These are phyloP conservation scores for Andalucia godoyi DNA, from an alignment of 78 protist genomes.

Conservation along the genomic window DNA sequence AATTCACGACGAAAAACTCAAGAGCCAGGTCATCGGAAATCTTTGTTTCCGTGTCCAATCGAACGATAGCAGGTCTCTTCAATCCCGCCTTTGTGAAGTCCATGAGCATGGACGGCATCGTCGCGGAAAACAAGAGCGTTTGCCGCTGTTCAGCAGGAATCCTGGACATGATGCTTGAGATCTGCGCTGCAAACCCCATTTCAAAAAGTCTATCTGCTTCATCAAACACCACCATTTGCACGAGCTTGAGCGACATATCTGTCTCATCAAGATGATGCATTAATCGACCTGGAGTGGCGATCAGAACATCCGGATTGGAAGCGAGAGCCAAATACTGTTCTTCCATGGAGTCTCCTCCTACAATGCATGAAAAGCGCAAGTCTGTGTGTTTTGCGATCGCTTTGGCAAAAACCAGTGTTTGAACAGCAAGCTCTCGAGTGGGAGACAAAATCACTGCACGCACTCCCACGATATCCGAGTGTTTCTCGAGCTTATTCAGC, in stretches of 20 bases:
- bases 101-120: conserved; percentile 68
- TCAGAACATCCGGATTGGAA: conserved; percentile 33
- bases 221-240: conserved; percentile 84
- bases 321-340: conserved; percentile 21
- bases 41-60: conserved; percentile 85
- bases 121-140: conserved; percentile 88
- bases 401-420: conserved; percentile 59
- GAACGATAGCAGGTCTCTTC: conserved; percentile 65
- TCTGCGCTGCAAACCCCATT: conserved; percentile 84
- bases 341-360: conserved; percentile 91
- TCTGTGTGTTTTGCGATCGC: conserved; percentile 34
- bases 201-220: conserved; percentile 98
- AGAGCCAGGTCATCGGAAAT: conserved; percentile 51
- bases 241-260: conserved; percentile 32
- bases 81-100: conserved; percentile 51
- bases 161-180: conserved; percentile 54
- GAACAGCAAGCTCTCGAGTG: conserved; percentile 98
- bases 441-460: conserved; percentile 90
- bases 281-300: conserved; percentile 98
- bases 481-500: conserved; percentile 47
- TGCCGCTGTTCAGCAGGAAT: conserved; percentile 69
- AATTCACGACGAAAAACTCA: conserved; percentile 35
- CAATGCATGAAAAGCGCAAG: conserved; percentile 53
- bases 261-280: conserved; percentile 76
- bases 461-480: conserved; percentile 64